These are phyloP conservation scores for Atalantia buxifolia DNA, from an alignment of 345 rosid species.

Conservation along the genomic window DNA sequence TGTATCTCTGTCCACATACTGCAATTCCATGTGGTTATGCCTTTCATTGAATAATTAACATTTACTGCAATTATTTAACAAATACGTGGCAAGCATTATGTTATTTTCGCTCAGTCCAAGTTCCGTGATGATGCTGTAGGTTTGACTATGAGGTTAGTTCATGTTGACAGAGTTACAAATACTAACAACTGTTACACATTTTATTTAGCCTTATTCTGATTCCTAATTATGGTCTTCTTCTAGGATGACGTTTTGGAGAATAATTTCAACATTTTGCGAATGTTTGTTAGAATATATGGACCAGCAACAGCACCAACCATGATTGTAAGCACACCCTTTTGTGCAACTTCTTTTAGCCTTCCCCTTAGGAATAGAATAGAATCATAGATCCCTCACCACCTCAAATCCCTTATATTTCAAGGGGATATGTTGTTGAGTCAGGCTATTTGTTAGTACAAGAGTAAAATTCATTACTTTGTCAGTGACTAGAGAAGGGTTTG, in stretches of 20 bases:
- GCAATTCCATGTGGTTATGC: not conserved
- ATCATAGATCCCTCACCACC: not conserved
- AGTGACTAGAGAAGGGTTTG: not conserved
- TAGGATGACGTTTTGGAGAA: slow-evolving; percentile 87
- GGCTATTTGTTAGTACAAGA: not conserved
- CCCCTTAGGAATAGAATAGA: not conserved
- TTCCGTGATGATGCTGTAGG: slow-evolving; percentile 35
- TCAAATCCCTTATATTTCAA: not conserved
- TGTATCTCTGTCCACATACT: slow-evolving; percentile 6
- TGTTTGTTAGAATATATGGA: slow-evolving; percentile 81
- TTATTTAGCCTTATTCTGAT: not conserved
- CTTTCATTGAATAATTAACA: slow-evolving; percentile 5
- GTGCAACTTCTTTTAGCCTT: not conserved
- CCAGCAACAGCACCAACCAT: slow-evolving; percentile 60
- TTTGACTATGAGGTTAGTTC: slow-evolving; percentile 78
- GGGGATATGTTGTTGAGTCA: not conserved
- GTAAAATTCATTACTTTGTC: not conserved
- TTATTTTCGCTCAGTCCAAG: slow-evolving; percentile 14
- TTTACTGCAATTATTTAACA: slow-evolving; percentile 17
- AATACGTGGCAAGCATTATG: slow-evolving; percentile 22
- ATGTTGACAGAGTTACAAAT: not conserved
- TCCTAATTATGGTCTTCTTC: slow-evolving; percentile 14
- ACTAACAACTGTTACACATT: not conserved
- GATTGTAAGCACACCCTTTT: slow-evolving; percentile 46
- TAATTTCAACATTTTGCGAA: slow-evolving; percentile 70